Evolutionary conservation across 192 early-diverging fungal species (phyloP).

Genomic region (Thamnidium elegans): DNA sequence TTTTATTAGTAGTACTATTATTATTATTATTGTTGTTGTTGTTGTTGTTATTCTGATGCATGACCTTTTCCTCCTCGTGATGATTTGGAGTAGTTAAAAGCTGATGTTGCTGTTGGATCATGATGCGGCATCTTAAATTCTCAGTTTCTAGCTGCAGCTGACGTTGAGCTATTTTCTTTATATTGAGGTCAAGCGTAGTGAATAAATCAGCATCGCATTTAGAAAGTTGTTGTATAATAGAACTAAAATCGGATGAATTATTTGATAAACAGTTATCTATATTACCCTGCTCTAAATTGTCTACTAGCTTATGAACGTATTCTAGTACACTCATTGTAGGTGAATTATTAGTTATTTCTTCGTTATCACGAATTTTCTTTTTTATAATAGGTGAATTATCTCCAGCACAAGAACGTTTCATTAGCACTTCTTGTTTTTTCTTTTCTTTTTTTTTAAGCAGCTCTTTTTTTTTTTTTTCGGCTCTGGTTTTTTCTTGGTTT

Average conservation of each 20-base stretch:
- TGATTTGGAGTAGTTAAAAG: slow-evolving; percentile 9
- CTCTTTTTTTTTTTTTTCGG: background rate
- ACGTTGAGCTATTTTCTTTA: slow-evolving; percentile 29
- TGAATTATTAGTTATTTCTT: background rate
- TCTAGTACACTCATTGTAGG: slow-evolving; percentile 9
- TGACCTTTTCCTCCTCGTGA: slow-evolving; percentile 17
- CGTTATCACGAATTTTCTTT: slow-evolving; percentile 16
- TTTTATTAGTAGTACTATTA: too few relatives aligned
- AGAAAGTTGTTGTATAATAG: slow-evolving; percentile 20
- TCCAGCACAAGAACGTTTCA: slow-evolving; percentile 16
- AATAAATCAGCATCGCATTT: slow-evolving; percentile 9
- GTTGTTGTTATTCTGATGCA: background rate
- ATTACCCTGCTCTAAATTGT: slow-evolving; percentile 16
- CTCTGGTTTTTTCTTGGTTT: background rate
- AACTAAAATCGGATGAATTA: background rate
- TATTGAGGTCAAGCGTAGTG: slow-evolving; percentile 12
- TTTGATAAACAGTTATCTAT: slow-evolving; percentile 14
- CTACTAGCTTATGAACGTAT: slow-evolving; percentile 11
- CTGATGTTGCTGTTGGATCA: slow-evolving; percentile 28
- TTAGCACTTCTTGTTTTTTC: slow-evolving; percentile 10
- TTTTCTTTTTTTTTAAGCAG: background rate
- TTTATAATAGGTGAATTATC: slow-evolving; percentile 10
- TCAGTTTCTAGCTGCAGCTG: slow-evolving; percentile 33
- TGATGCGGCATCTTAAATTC: slow-evolving; percentile 33
- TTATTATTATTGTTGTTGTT: background rate